These are phyloP conservation scores for Calycina marina DNA, from an alignment of 2,329 filamentous ascomycete genomes.

Conservation along the genomic window DNA sequence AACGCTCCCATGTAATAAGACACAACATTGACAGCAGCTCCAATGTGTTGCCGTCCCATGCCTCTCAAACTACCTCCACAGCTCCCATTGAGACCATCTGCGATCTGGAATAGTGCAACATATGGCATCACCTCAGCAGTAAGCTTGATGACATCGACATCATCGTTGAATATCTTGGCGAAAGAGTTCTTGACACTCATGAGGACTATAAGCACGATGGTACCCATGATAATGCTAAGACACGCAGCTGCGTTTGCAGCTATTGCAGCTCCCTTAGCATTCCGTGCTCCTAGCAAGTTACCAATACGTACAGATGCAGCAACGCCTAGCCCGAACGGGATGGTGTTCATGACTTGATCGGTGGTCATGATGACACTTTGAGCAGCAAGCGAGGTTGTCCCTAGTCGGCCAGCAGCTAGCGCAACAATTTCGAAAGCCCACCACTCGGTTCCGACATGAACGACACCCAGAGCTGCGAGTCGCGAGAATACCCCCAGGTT, in stretches of 20 bases:
- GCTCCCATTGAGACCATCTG: slow-evolving; percentile 72
- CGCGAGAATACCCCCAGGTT: slow-evolving; percentile 59
- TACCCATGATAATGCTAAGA: slow-evolving; percentile 55
- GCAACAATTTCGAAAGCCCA: slow-evolving; percentile 91
- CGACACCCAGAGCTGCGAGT: slow-evolving; percentile 59
- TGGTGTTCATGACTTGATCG: slow-evolving; percentile 65
- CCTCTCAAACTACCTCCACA: slow-evolving; percentile 71
- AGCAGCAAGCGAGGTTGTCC: slow-evolving; percentile 65
- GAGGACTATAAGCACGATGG: slow-evolving; percentile 49
- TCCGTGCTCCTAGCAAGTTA: slow-evolving; percentile 60
- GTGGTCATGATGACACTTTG: slow-evolving; percentile 85
- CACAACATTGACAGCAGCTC: slow-evolving; percentile 65
- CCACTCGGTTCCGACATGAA: slow-evolving; percentile 85
- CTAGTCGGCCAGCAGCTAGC: slow-evolving; percentile 64
- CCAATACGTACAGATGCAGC: slow-evolving; percentile 66
- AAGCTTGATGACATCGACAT: slow-evolving; percentile 53
- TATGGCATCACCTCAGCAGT: slow-evolving; percentile 71
- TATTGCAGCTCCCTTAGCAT: slow-evolving; percentile 49
- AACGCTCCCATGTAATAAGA: slow-evolving; percentile 75
- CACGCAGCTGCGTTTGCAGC: slow-evolving; percentile 64
- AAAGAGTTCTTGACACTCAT: slow-evolving; percentile 60
- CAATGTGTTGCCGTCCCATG: slow-evolving; percentile 78
- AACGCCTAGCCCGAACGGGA: slow-evolving; percentile 77
- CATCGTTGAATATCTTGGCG: slow-evolving; percentile 69
- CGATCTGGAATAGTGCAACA: slow-evolving; percentile 81